These are phyloP conservation scores for Dispira parvispora DNA, from an alignment of 192 early-diverging fungal species.

Conservation along the genomic window DNA sequence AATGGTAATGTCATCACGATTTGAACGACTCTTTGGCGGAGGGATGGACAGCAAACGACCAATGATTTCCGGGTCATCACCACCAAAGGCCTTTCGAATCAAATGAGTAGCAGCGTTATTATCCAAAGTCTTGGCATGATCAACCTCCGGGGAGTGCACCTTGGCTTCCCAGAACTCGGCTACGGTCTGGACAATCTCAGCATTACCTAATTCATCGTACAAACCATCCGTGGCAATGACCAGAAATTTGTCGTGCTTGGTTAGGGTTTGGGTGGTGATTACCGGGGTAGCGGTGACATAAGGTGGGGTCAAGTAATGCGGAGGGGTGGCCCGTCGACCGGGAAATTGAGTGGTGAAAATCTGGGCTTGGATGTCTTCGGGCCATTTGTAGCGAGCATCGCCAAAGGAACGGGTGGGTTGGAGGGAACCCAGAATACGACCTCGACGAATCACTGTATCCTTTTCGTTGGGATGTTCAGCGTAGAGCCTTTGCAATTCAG, in stretches of 20 bases:
- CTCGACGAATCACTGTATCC: constrained; percentile 28
- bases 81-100: constrained; percentile 46
- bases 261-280: constrained; percentile 38
- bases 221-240: constrained; percentile 73
- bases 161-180: constrained; percentile 26
- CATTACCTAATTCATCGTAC: constrained; percentile 56
- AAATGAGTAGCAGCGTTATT: constrained; percentile 53
- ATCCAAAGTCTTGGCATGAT: constrained; percentile 17
- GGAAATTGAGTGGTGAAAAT: constrained; percentile 29
- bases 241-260: constrained; percentile 43
- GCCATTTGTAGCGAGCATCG: constrained; percentile 54
- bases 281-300: constrained; percentile 66
- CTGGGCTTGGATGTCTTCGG: constrained; percentile 35
- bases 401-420: constrained; percentile 46
- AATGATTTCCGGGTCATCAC: constrained; percentile 39
- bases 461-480: constrained; percentile 61
- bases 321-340: constrained; percentile 26
- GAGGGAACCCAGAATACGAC: constrained; percentile 41
- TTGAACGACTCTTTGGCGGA: constrained; percentile 39
- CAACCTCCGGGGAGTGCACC: background rate
- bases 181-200: constrained; percentile 28
- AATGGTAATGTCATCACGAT: constrained; percentile 75
- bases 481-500: constrained; percentile 33
- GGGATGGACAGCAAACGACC: constrained; percentile 45
- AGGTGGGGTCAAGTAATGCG: constrained; percentile 39